Evolutionary conservation across 352 stramenopile genomes (phyloP).

Genomic region (Phytophthora cajani): DNA sequence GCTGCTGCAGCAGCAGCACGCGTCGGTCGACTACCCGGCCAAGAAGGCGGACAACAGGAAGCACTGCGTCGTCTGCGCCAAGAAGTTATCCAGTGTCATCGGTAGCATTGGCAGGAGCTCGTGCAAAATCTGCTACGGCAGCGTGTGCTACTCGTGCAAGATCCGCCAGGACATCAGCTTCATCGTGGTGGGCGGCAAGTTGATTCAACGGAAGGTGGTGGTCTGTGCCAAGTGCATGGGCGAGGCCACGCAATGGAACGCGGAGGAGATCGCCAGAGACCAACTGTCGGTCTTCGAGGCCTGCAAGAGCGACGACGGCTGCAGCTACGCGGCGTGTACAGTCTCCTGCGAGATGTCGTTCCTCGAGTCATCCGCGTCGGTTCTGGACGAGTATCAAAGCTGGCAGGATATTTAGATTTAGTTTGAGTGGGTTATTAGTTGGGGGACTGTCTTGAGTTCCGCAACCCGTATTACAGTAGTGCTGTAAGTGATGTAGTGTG

Average conservation of each 20-base stretch:
- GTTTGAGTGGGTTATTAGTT: slow-evolving; percentile 6
- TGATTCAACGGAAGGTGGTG: slow-evolving; percentile 45
- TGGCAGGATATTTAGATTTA: slow-evolving; percentile 7
- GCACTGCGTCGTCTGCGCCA: slow-evolving; percentile 32
- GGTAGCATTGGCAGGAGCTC: slow-evolving; percentile 31
- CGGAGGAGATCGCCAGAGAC: slow-evolving; percentile 25
- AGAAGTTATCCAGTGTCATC: slow-evolving; percentile 26
- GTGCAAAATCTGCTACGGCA: slow-evolving; percentile 42
- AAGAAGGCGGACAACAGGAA: background rate
- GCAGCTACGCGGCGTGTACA: slow-evolving; percentile 21
- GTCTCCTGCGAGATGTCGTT: slow-evolving; percentile 21
- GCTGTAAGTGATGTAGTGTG: background rate
- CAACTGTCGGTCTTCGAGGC: slow-evolving; percentile 21
- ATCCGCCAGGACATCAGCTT: slow-evolving; percentile 49
- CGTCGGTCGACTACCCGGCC: background rate
- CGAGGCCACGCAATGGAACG: slow-evolving; percentile 38
- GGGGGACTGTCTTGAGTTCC: background rate
- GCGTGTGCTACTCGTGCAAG: slow-evolving; percentile 43
- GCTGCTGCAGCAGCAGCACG: slow-evolving; percentile 30
- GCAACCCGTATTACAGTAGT: slow-evolving; percentile 1
- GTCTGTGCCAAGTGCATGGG: slow-evolving; percentile 47
- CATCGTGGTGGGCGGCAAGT: slow-evolving; percentile 26
- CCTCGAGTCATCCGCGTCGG: slow-evolving; percentile 20
- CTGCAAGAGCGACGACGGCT: slow-evolving; percentile 18
- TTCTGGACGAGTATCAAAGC: slow-evolving; percentile 8